Base-by-base conservation (phyloP, 306 rosid species). In the Cicer cuneatum region DNA sequence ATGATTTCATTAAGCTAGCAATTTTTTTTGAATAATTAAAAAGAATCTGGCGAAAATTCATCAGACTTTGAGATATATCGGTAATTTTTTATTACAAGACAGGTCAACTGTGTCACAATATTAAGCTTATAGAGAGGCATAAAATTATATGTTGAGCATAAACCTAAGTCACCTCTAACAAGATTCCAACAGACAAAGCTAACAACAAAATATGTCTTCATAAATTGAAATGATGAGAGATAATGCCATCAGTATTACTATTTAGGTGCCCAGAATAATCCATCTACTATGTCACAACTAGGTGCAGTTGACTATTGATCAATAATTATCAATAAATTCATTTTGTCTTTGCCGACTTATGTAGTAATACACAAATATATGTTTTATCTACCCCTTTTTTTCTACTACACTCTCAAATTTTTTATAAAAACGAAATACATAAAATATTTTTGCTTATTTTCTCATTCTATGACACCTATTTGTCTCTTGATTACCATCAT, bases 191-290 rank as follows among this genome's bases (percentile, higher is more conserved):
- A 57, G 62, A 79, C 81, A 37, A 59, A 74, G 14, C 74, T 53
- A 74, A 63, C 49, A 15, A 24, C 80, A 78, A 74, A 74, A 74
- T 47, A 11, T 51, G 53, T 68, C 3, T 74, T 8, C 13, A 53
- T 61, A 14, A 54, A 51, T 45, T 61, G 35, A 69, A 73, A 67
- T 11, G 29, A 51, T 33, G 66, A 68, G 48, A 45, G 52, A 29
- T 29, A 2, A 73, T 40, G 42, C 13, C 29, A 69, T 75, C 6
- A 11, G 59, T 54, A 46, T 40, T 70, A 29, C 51, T 14, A 56
- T 10, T 33, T 74, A 62, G 29, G 65, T 78, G 60, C 78, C 61
- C 54, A 56, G 71, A 78, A 74, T 83, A 83, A 83, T 78, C 42
- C 79, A 67, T 68, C 60, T 53, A 52, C 60, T 53, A 60, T 61